Evolutionary conservation across 2,329 filamentous ascomycete genomes (phyloP).

Genomic region (Lasiodiplodia gonubiensis): DNA sequence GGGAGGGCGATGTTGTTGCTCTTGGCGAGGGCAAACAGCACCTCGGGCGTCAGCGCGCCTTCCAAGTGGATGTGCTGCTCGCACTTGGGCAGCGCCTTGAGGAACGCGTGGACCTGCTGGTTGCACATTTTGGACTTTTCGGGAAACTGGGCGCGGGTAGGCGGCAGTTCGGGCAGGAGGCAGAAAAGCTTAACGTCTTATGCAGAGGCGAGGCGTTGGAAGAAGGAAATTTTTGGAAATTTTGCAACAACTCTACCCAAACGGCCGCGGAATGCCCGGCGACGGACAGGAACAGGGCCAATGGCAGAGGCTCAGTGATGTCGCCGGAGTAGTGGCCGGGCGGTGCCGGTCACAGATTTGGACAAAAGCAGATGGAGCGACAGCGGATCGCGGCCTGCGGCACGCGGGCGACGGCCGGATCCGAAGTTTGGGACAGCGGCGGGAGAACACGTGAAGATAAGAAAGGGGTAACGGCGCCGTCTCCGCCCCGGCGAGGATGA

Average conservation of each 20-base stretch:
- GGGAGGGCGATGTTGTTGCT: constrained; percentile 69
- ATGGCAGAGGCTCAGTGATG: constrained; percentile 2
- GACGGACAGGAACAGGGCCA: constrained; percentile 11
- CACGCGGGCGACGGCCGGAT: constrained; percentile 22
- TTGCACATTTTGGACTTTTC: constrained; percentile 58
- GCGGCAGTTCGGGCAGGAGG: neutral
- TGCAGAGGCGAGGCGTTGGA: neutral
- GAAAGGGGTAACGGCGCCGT: constrained; percentile 18
- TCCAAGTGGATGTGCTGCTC: constrained; percentile 84
- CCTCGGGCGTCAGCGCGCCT: constrained; percentile 71
- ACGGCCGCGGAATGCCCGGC: constrained; percentile 18
- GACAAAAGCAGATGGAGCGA: neutral
- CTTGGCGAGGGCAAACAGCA: constrained; percentile 72
- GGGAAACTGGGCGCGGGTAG: constrained; percentile 4
- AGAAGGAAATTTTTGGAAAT: constrained; percentile 6
- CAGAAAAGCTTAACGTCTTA: neutral
- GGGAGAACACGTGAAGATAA: constrained; percentile 25
- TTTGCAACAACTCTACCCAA: constrained; percentile 10
- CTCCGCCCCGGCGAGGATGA: constrained; percentile 5
- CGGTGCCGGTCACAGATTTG: constrained; percentile 10
- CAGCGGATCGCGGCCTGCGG: constrained; percentile 8
- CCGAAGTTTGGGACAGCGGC: constrained; percentile 7
- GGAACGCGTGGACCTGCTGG: constrained; percentile 62
- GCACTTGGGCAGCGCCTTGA: constrained; percentile 74
- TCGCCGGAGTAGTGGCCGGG: neutral